A percentile compares a stretch with the other conserved stretches of the same genome.
Evolutionary conservation across 768 basidiomycete species (phyloP).

Genomic region (Leucogyrophana mollusca): DNA sequence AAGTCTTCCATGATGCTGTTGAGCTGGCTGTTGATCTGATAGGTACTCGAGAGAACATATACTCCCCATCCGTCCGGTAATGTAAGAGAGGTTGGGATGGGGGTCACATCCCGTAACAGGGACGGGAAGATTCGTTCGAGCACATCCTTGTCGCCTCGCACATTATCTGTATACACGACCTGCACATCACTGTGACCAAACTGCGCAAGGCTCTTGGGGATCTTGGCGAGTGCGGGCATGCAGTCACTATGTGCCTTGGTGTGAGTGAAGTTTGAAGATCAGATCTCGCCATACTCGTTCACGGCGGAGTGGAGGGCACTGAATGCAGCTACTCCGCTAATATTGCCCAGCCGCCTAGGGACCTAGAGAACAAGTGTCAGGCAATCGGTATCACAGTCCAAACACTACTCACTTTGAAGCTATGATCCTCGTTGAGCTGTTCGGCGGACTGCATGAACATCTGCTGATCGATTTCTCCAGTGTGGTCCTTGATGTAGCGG

Average conservation of each 20-base stretch:
- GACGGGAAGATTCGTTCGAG: constrained; percentile 19
- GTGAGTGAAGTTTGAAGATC: constrained; percentile 19
- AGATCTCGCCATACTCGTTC: constrained; percentile 28
- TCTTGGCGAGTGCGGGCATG: constrained; percentile 18
- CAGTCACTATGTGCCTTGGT: constrained; percentile 34
- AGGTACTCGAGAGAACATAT: neutral
- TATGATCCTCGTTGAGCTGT: constrained; percentile 22
- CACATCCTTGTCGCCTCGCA: constrained; percentile 22
- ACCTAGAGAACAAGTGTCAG: constrained; percentile 14
- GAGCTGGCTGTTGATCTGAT: neutral
- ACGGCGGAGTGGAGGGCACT: constrained; percentile 22
- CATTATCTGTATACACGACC: constrained; percentile 30
- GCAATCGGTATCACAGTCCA: neutral
- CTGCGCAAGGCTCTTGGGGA: constrained; percentile 20
- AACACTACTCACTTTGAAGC: constrained; percentile 17
- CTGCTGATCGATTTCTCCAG: constrained; percentile 19
- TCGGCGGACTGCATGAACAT: constrained; percentile 20
- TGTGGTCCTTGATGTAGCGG: constrained; percentile 19
- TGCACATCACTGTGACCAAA: constrained; percentile 27
- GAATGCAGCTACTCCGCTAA: constrained; percentile 25
- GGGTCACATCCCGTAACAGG: constrained; percentile 16
- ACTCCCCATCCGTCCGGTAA: constrained; percentile 4
- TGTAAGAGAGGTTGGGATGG: constrained; percentile 13
- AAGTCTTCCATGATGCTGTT: constrained; percentile 2
- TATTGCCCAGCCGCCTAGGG: constrained; percentile 22